Base-by-base conservation (phyloP, 164 flowering plant genomes). In the Aristolochia fimbriata region DNA sequence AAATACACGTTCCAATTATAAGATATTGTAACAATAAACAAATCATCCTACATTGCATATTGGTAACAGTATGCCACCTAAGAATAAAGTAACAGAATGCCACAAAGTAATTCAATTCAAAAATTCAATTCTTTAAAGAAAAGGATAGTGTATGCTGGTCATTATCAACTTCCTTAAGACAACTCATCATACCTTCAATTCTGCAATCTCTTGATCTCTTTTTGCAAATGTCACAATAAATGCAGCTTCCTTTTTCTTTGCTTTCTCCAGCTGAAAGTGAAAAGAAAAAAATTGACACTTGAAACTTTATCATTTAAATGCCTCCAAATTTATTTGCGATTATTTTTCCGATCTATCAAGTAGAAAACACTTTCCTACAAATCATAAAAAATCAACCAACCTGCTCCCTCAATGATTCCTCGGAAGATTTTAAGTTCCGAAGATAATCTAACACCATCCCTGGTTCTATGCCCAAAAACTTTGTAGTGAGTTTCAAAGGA, bases 171-270 rank as follows among this genome's bases (percentile, higher is more conserved):
- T 37, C 8, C 9, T 10, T 37, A 1, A 37, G 43, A 37, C 43
- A 37, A 37, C 43, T 37, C 43, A 37, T 27, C 3, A 51, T 52
- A 85, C 96, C 91, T 88, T 94, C 68, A 94, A 61, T 67, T 94
- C 97, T 24, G 96, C 85, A 67, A 91, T 87, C 76, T 94, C 97
- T 74, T 94, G 99, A 71, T 94, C 99, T 43, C 94, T 71, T 69
- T 94, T 94, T 55, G 97, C 96, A 79, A 91, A 87, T 27, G 96
- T 89, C 27, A 91, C 97, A 67, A 88, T 85, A 67, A 91, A 88
- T 47, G 97, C 97, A 76, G 94, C 99, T 81, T 94, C 99, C 69
- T 94, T 94, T 69, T 87, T 94, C 83, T 83, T 94, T 64, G 96
- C 96, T 73, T 84, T 94, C 62, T 94, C 99, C 61, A 91, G 78